These are phyloP conservation scores for Chimonanthus salicifolius DNA, from an alignment of 164 flowering plant genomes.

Conservation along the genomic window DNA sequence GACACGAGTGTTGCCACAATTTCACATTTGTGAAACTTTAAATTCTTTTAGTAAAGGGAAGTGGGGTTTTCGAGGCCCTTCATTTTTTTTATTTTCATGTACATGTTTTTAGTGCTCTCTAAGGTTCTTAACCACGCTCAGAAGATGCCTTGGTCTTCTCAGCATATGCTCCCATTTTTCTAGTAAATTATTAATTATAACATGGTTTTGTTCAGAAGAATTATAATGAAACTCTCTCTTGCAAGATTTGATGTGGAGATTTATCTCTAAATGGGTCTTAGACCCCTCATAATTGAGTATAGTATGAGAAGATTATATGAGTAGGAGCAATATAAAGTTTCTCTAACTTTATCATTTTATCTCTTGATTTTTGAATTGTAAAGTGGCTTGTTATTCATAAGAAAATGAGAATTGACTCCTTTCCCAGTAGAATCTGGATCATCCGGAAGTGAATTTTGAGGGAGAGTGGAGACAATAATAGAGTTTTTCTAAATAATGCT, in stretches of 20 bases:
- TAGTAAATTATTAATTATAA: not conserved
- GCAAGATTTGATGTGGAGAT: not conserved
- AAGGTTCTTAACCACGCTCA: not conserved
- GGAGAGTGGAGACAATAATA: too few species aligned
- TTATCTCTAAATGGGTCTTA: not conserved
- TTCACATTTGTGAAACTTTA: not conserved
- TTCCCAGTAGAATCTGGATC: too few species aligned
- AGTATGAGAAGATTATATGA: too few species aligned
- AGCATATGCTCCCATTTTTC: not conserved
- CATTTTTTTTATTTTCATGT: not conserved
- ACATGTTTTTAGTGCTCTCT: not conserved
- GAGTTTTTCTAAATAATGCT: too few species aligned
- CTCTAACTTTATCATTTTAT: not conserved
- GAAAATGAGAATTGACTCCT: too few species aligned
- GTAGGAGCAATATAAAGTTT: not conserved
- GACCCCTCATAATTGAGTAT: not conserved
- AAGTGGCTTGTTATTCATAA: too few species aligned
- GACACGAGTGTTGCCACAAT: not conserved
- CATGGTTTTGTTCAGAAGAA: not conserved
- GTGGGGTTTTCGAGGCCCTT: constrained; percentile 2
- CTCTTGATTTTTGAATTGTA: too few species aligned
- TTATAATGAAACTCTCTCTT: not conserved
- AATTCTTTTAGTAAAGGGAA: not conserved
- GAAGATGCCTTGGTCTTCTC: not conserved
- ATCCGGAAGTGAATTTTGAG: too few species aligned